These are phyloP conservation scores for Kurtzmaniella natalensis DNA, from an alignment of 1,139 yeast genomes.

Conservation along the genomic window DNA sequence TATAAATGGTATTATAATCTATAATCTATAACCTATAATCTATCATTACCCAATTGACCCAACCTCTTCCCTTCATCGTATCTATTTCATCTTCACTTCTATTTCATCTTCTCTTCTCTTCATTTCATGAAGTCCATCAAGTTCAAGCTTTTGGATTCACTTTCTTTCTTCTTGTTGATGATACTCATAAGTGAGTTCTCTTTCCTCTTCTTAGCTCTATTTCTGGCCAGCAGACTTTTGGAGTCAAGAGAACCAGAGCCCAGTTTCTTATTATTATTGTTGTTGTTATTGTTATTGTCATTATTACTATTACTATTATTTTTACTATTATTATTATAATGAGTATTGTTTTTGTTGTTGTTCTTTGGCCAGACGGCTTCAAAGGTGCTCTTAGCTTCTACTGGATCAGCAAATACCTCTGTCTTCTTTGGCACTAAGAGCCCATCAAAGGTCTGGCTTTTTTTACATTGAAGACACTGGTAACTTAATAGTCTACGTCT, in stretches of 20 bases:
- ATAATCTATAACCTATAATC: too few species aligned
- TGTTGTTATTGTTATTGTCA: neutral
- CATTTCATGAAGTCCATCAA: constrained; percentile 46
- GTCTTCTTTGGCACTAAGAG: constrained; percentile 6
- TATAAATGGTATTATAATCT: too few species aligned
- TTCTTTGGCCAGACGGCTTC: constrained; percentile 6
- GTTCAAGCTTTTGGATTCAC: constrained; percentile 29
- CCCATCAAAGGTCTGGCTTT: constrained; percentile 4
- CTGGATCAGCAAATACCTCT: constrained; percentile 1
- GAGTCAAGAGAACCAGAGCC: neutral
- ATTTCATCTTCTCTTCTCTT: too few species aligned
- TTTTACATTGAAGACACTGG: constrained; percentile 27
- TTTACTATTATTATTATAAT: neutral
- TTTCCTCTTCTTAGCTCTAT: constrained; percentile 27
- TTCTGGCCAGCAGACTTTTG: constrained; percentile 15
- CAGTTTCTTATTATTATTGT: neutral
- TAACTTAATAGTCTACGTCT: constrained; percentile 17
- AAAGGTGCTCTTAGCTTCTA: neutral
- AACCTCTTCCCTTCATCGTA: too few species aligned
- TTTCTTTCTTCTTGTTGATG: constrained; percentile 39
- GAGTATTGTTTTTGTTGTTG: constrained; percentile 2
- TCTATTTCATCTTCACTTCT: too few species aligned
- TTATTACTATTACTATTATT: neutral
- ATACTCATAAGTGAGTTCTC: constrained; percentile 32
- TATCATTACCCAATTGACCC: too few species aligned